Percentiles rank a stretch among this genome's conserved stretches.
Conservation (phyloP, 495 filamentous ascomycete species). For the Penicillium alfredii region DNA sequence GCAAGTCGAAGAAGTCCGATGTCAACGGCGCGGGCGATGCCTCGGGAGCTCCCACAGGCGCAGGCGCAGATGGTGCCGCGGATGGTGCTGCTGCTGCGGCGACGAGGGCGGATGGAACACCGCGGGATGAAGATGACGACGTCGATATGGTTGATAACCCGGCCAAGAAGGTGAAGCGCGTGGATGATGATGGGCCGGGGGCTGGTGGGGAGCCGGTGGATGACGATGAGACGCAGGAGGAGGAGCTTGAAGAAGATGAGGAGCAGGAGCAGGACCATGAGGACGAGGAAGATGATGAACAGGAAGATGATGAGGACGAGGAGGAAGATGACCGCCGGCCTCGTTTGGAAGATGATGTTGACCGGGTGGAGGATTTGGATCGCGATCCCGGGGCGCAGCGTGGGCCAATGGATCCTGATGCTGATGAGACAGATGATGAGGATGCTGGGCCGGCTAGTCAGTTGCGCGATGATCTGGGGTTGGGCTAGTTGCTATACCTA, state of each 20-base stretch:
- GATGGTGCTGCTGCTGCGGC: slow-evolving; percentile 28
- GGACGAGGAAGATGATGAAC: slow-evolving; percentile 45
- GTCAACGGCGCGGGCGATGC: slow-evolving; percentile 23
- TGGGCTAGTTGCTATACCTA: slow-evolving; percentile 33
- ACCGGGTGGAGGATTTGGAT: slow-evolving; percentile 59
- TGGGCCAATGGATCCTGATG: slow-evolving; percentile 34
- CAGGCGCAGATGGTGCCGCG: slow-evolving; percentile 9
- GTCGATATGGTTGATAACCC: slow-evolving; percentile 30
- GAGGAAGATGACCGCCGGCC: slow-evolving; percentile 33
- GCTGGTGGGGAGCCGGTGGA: slow-evolving; percentile 40
- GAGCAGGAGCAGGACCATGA: slow-evolving; percentile 51
- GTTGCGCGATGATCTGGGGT: slow-evolving; percentile 36
- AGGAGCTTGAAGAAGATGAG: slow-evolving; percentile 48
- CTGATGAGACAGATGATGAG: slow-evolving; percentile 40
- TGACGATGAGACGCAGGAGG: slow-evolving; percentile 50
- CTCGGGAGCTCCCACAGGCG: too few species aligned
- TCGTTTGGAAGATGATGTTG: slow-evolving; percentile 57
- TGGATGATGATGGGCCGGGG: slow-evolving; percentile 33
- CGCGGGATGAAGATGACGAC: slow-evolving; percentile 37
- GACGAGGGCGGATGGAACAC: slow-evolving; percentile 29
- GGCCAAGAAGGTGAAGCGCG: slow-evolving; percentile 45
- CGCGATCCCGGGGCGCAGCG: slow-evolving; percentile 17
- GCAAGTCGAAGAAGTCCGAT: slow-evolving; percentile 53
- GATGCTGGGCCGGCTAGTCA: slow-evolving; percentile 40
- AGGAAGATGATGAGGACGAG: slow-evolving; percentile 34